A percentile compares a stretch with the other conserved stretches of the same genome.
Conservation (phyloP, 257 asterid species). For the Solanum chmielewskii region DNA sequence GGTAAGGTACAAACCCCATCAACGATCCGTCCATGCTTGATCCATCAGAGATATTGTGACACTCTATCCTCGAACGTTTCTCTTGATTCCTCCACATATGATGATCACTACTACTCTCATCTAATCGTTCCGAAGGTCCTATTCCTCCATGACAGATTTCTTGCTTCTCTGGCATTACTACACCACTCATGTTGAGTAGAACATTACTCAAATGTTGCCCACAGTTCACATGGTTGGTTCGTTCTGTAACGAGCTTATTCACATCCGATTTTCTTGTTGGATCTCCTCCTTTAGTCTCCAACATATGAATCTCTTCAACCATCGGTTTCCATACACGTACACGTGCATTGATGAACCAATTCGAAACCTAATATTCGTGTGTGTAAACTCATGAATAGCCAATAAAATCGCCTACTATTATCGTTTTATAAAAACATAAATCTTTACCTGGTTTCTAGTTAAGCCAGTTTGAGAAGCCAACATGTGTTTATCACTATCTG, state of each 20-base stretch:
- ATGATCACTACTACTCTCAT: neutral
- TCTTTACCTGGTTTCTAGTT: slow-evolving; percentile 69
- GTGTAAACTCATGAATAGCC: neutral
- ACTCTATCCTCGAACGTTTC: slow-evolving; percentile 40
- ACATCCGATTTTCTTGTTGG: neutral
- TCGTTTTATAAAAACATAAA: neutral
- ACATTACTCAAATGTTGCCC: slow-evolving; percentile 11
- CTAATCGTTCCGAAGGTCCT: slow-evolving; percentile 3
- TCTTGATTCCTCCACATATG: slow-evolving; percentile 43
- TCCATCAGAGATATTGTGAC: slow-evolving; percentile 9
- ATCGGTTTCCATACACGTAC: slow-evolving; percentile 92
- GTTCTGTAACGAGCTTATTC: neutral
- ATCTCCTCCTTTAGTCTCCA: slow-evolving; percentile 51
- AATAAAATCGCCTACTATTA: neutral
- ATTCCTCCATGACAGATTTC: slow-evolving; percentile 4
- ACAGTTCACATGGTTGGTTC: neutral
- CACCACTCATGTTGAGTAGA: neutral
- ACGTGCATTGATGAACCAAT: slow-evolving; percentile 86
- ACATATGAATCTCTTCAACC: slow-evolving; percentile 84
- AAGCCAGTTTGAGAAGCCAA: slow-evolving; percentile 77
- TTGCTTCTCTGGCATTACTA: slow-evolving; percentile 8
- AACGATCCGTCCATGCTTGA: slow-evolving; percentile 26
- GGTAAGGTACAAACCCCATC: slow-evolving; percentile 36
- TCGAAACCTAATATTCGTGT: slow-evolving; percentile 41
- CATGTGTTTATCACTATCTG: slow-evolving; percentile 81